Percentiles rank a stretch among this genome's conserved stretches.
Evolutionary conservation across 352 stramenopile genomes (phyloP).

Genomic region (Phytophthora hibernalis): DNA sequence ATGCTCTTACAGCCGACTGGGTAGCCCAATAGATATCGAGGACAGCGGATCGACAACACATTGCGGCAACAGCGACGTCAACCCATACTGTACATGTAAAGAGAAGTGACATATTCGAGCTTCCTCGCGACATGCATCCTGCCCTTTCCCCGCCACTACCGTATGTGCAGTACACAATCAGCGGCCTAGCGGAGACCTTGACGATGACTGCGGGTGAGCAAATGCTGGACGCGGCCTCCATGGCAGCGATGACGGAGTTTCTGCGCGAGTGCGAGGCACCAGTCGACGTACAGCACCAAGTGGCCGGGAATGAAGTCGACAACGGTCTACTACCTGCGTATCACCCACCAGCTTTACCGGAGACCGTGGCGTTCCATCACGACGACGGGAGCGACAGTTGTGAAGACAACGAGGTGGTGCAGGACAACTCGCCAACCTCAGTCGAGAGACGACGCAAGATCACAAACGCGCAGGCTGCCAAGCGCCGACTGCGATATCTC

Average conservation of each 20-base stretch:
- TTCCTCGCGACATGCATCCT: background rate
- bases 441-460: conserved; percentile 14
- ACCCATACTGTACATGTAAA: no score
- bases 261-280: conserved; percentile 30
- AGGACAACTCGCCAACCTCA: background rate
- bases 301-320: background rate
- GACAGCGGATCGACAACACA: no score
- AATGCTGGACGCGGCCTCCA: conserved; percentile 18
- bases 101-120: no score
- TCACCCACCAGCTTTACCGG: conserved; percentile 1
- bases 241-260: conserved; percentile 25
- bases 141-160: conserved; percentile 6
- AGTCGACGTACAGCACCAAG: background rate
- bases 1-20: no score
- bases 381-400: background rate
- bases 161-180: conserved; percentile 21
- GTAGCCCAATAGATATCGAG: no score
- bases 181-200: conserved; percentile 3
- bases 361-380: background rate
- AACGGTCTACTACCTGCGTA: background rate
- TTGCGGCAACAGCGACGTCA: no score
- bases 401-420: background rate
- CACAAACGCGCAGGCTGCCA: conserved; percentile 30
- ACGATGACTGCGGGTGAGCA: conserved; percentile 20
- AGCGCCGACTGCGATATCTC: conserved; percentile 23